These are phyloP conservation scores for Heliamphora exappendiculata DNA, from an alignment of 148 eudicot genomes.

Conservation along the genomic window DNA sequence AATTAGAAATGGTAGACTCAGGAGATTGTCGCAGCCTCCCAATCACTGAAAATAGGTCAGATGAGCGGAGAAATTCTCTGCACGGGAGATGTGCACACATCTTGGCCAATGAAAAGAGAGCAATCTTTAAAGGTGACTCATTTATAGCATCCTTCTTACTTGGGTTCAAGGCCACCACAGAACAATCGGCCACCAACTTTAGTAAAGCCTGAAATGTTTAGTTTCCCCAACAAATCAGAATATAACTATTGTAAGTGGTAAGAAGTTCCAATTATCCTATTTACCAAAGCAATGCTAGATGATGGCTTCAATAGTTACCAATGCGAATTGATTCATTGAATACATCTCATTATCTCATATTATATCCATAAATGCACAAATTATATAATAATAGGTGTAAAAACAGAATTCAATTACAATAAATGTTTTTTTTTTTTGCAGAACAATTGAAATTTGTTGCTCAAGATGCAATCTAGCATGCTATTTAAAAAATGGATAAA, in stretches of 20 bases:
- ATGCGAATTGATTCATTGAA: neutral
- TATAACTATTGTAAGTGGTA: neutral
- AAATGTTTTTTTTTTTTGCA: neutral
- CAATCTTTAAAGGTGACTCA: constrained; percentile 88
- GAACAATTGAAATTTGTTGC: neutral
- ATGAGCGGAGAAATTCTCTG: constrained; percentile 69
- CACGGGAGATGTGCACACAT: constrained; percentile 81
- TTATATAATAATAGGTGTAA: no score
- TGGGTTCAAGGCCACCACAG: constrained; percentile 74
- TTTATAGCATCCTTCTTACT: constrained; percentile 57
- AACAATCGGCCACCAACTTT: constrained; percentile 69
- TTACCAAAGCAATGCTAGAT: neutral
- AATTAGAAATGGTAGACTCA: constrained; percentile 60
- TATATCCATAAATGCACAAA: no score
- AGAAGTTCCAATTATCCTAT: neutral
- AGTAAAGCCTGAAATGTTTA: constrained; percentile 65
- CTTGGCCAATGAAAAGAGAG: constrained; percentile 79
- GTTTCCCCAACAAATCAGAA: neutral
- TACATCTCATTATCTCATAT: neutral
- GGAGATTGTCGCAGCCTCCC: constrained; percentile 74
- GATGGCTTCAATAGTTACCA: neutral
- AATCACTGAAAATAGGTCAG: constrained; percentile 55
- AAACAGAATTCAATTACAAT: no score
- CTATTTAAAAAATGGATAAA: no score
- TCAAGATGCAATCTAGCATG: neutral